Base-by-base conservation (phyloP, 495 filamentous ascomycete genomes). In the Xylaria telfairii region DNA sequence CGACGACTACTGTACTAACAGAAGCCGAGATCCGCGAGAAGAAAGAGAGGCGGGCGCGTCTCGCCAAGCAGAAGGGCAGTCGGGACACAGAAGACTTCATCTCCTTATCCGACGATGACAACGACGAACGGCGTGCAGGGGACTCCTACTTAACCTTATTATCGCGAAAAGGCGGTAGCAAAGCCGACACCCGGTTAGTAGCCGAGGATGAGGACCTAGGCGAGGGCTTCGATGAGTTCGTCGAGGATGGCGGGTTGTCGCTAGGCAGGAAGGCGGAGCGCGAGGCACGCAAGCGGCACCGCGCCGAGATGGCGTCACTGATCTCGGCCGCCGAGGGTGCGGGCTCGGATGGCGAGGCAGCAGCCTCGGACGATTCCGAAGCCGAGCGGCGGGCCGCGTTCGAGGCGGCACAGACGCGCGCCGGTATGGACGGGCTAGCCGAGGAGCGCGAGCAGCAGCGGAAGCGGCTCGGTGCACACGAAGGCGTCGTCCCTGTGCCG, bases 141-240 rank as follows among this genome's bases (percentile, higher is more conserved):
- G 78, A 84, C 70, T 78, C 76, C 0, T 78, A 76, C 32, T 75
- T 87, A 30, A 77, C 82, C 8, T 69, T 88, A 10, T 74, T 84
- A 3, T 83, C 82, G 60, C 86, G 84, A 34, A 84, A 73, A 37
- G 32, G 53, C 24, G 41, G 41, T 60, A 59, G 19, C 1, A 81
- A 71, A 77, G 83, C 78, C 75, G 76, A 81, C 65, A 92, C 91
- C 10, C 86, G 96, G n/a, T 86, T 98, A 10, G 86, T 93, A 4
- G 85, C 86, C 32, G 94, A 97, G 64, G 95, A 98, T 75, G 96
- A 98, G 76, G 93, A 97, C 76, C 88, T 98, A n/a, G 91, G 90
- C 39, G 96, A 99, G 82, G 94, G 94, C 4, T 97, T 97, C 77
- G 95, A 97, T 65, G 93, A 97, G 69, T 97, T 92, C 72, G 91